Evolutionary conservation across 2,329 filamentous ascomycete species (phyloP), one percentile per base, ranked within the genome.

Genomic region (Chalaropsis thielavioides): DNA sequence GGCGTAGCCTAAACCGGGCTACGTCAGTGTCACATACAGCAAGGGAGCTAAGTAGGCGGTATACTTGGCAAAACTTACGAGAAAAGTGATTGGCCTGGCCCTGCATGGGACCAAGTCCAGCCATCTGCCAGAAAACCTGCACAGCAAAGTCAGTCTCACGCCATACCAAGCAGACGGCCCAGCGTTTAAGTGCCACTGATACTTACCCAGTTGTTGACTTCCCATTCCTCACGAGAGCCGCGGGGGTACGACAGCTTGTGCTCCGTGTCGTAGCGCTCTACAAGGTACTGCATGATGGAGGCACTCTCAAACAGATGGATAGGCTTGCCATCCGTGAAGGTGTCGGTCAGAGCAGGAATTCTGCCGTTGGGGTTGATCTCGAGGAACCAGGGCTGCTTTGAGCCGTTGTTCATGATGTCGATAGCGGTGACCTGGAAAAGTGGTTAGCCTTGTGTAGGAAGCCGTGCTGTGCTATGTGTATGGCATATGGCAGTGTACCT

Each of bases 291-390:
- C 76, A 95, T 78, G 72, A 95, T 94, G 68, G 86, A 83, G 66
- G 89, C 90, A 68, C 84, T 89, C 76, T 96, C 91, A 72, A 95
- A 96, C 19, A 96, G 74, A 66, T 82, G 80, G 72, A 95, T 90
- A 41, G 79, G 77, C 73, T 87, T 78, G 69, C 89, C 89, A 73
- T 94, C 86, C 4, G 79, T 78, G 73, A 89, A 87, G 6, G 80
- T 88, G 75, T 96, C 91, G 7, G 89, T 94, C 62, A 96, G 71
- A 66, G 91, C 91, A 3, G 91, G 92, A 70, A 96, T 95, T 69
- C 91, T 88, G 69, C 91, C 91, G 74, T 96, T 96, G 68, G 91
- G 91, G 76, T 96, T 96, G 76, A 96, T 95, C 63, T 86, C 85
- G 35, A 95, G 81, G 76, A 92, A 96, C 90, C 89, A 95, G 17